Conservation (phyloP, 768 basidiomycete species). For the Xerocomellus chrysenteron region DNA sequence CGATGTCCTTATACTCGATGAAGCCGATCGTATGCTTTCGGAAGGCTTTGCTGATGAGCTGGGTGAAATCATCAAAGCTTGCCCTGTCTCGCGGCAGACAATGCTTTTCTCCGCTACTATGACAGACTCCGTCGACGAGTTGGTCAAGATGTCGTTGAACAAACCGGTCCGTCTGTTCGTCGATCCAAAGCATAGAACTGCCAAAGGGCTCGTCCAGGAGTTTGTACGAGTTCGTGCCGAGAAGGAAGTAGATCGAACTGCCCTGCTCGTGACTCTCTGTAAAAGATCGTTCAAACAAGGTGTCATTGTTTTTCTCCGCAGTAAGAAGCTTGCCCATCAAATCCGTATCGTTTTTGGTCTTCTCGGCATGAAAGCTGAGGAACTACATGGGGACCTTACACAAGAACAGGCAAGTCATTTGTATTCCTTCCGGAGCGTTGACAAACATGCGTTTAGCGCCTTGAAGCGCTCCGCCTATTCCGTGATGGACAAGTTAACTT, state of each 20-base stretch:
- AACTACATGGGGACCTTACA: constrained; percentile 92
- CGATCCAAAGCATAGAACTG: constrained; percentile 87
- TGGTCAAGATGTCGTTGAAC: constrained; percentile 89
- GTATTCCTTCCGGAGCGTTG: neutral
- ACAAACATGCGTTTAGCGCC: constrained; percentile 52
- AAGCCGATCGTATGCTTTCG: constrained; percentile 96
- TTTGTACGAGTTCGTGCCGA: constrained; percentile 89
- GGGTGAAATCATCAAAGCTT: constrained; percentile 87
- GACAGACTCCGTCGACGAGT: constrained; percentile 93
- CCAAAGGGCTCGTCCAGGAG: constrained; percentile 86
- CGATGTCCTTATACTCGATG: constrained; percentile 93
- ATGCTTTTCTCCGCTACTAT: constrained; percentile 99
- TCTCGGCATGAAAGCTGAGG: constrained; percentile 84
- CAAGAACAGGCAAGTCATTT: constrained; percentile 79
- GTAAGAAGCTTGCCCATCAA: constrained; percentile 97
- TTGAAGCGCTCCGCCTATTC: constrained; percentile 83
- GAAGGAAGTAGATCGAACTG: constrained; percentile 73
- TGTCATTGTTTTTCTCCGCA: constrained; percentile 91
- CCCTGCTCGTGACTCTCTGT: constrained; percentile 79
- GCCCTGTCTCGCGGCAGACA: constrained; percentile 86
- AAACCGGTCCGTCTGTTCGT: constrained; percentile 95
- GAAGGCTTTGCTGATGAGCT: constrained; percentile 96
- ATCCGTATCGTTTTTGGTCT: constrained; percentile 92
- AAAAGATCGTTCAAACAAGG: constrained; percentile 81
- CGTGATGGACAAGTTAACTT: constrained; percentile 87